These are phyloP conservation scores for Claviceps africana DNA, from an alignment of 2,329 filamentous ascomycete genomes.

Conservation along the genomic window DNA sequence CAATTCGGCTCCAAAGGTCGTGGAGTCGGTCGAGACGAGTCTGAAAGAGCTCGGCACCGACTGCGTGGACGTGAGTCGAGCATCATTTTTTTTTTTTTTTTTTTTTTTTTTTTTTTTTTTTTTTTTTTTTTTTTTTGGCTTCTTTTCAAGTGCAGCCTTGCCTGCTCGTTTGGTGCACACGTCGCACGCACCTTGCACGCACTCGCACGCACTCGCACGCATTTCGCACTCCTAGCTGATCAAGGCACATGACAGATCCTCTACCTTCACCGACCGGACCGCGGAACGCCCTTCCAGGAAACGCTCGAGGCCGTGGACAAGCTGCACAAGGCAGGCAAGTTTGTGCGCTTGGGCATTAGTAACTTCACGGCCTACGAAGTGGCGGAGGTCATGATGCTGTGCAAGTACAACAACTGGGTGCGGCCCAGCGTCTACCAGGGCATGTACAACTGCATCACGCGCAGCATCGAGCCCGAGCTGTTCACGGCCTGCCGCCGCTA, in stretches of 20 bases:
- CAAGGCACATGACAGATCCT: conserved; percentile 15
- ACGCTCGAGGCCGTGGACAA: conserved; percentile 66
- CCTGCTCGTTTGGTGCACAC: background rate
- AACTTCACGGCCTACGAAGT: conserved; percentile 85
- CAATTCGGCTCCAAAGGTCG: conserved; percentile 43
- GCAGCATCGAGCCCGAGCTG: conserved; percentile 61
- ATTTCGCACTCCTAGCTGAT: no score
- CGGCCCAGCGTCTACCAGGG: conserved; percentile 73
- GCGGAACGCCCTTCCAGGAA: conserved; percentile 60
- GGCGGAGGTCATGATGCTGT: conserved; percentile 68
- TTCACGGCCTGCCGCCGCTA: conserved; percentile 61
- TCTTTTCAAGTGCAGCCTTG: background rate
- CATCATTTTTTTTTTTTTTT: background rate
- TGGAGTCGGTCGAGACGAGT: conserved; percentile 50
- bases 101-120: background rate
- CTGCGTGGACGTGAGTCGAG: conserved; percentile 46
- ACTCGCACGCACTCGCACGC: background rate
- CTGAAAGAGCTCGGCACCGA: conserved; percentile 60
- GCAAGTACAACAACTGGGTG: conserved; percentile 68
- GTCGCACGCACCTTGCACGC: no score
- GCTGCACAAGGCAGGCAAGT: conserved; percentile 75
- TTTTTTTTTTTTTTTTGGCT: background rate
- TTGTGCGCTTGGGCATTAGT: conserved; percentile 63
- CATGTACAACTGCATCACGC: conserved; percentile 75
- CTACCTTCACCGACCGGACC: conserved; percentile 32